Evolutionary conservation across 2,329 filamentous ascomycete species (phyloP).

Genomic region (Trichoderma aggressivum): DNA sequence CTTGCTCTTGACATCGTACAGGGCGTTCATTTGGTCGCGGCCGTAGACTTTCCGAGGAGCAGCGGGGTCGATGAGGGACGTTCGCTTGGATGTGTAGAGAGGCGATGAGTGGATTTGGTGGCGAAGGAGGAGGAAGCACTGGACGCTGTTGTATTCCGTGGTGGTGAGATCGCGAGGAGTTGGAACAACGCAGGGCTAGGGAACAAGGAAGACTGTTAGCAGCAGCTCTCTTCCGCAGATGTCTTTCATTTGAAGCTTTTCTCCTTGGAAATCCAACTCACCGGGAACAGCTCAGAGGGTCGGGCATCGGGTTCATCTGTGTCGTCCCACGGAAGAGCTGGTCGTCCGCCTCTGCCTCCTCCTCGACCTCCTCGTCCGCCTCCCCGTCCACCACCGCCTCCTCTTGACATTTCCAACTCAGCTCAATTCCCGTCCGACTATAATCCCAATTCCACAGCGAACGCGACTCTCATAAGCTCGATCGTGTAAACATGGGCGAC

Average conservation of each 20-base stretch:
- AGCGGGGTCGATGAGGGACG: slow-evolving; percentile 38
- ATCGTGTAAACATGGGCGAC: not conserved
- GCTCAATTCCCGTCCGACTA: not conserved
- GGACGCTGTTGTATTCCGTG: slow-evolving; percentile 46
- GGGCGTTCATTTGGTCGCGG: slow-evolving; percentile 56
- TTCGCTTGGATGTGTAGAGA: slow-evolving; percentile 55
- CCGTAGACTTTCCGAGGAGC: slow-evolving; percentile 47
- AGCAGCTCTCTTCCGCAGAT: not conserved
- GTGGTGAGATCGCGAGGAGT: slow-evolving; percentile 41
- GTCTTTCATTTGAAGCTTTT: not conserved
- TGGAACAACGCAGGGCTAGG: slow-evolving; percentile 50
- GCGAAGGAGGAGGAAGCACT: slow-evolving; percentile 53
- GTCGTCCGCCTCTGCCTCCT: slow-evolving; percentile 44
- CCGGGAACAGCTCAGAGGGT: slow-evolving; percentile 59
- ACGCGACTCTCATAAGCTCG: not conserved
- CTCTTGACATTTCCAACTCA: slow-evolving; percentile 45
- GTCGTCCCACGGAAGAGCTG: slow-evolving; percentile 50
- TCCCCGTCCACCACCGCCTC: slow-evolving; percentile 49
- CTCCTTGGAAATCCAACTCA: slow-evolving; percentile 31
- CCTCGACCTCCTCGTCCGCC: slow-evolving; percentile 50
- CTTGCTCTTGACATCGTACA: slow-evolving; percentile 53
- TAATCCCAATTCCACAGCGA: not conserved
- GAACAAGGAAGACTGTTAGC: not conserved
- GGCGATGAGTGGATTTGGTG: slow-evolving; percentile 54
- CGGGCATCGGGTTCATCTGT: slow-evolving; percentile 54